These are phyloP conservation scores for Ceratorhiza oryzae-sativae DNA, from an alignment of 1,284 basidiomycete species.

Conservation along the genomic window DNA sequence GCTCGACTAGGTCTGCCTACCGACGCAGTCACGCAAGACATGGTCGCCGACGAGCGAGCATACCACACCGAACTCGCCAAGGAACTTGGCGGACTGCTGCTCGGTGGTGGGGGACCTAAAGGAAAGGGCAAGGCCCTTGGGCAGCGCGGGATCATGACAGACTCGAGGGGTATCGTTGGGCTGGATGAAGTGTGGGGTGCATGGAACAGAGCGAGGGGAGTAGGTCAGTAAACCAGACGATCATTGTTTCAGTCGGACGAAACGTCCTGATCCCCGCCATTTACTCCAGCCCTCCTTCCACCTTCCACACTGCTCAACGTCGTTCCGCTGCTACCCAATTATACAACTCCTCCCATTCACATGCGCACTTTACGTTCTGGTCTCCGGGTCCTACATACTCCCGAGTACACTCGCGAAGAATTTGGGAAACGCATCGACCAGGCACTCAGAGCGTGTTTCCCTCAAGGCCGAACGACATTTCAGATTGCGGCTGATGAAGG, in stretches of 20 bases:
- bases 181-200: slow-evolving; percentile 97
- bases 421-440: slow-evolving; percentile 71
- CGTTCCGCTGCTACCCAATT: slow-evolving; percentile 68
- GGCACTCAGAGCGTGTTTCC: slow-evolving; percentile 56
- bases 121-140: slow-evolving; percentile 49
- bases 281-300: slow-evolving; percentile 77
- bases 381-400: slow-evolving; percentile 84
- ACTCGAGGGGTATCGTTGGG: slow-evolving; percentile 75
- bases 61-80: slow-evolving; percentile 85
- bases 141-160: slow-evolving; percentile 65
- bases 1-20: slow-evolving; percentile 86
- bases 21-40: slow-evolving; percentile 87
- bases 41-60: slow-evolving; percentile 81
- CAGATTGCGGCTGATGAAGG: slow-evolving; percentile 55
- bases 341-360: slow-evolving; percentile 74
- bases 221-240: slow-evolving; percentile 76
- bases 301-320: slow-evolving; percentile 83
- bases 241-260: slow-evolving; percentile 3
- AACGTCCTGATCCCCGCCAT: slow-evolving; percentile 9
- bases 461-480: slow-evolving; percentile 54
- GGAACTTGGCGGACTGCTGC: slow-evolving; percentile 81
- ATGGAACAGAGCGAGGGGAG: slow-evolving; percentile 95
- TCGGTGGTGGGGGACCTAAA: slow-evolving; percentile 49
- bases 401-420: slow-evolving; percentile 68
- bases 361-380: slow-evolving; percentile 74